These are phyloP conservation scores for Parmelia sp. DNA, from an alignment of 495 filamentous ascomycete species.

Conservation along the genomic window DNA sequence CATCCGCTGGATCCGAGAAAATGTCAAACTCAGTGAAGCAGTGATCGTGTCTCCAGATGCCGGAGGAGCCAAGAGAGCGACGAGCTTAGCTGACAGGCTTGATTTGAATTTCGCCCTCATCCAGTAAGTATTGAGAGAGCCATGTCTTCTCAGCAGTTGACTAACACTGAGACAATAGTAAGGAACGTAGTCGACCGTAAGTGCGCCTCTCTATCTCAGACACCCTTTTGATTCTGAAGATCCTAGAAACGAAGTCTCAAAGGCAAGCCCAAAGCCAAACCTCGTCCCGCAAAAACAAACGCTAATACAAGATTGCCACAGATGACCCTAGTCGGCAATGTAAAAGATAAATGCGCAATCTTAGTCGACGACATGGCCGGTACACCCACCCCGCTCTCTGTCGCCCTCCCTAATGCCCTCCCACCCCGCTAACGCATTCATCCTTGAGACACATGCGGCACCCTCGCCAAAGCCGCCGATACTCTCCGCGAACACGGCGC, in stretches of 20 bases:
- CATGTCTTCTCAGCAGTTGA: neutral
- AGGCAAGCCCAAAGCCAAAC: neutral
- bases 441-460: slow-evolving; percentile 76
- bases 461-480: slow-evolving; percentile 85
- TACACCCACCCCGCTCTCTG: slow-evolving; percentile 48
- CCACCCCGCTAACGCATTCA: slow-evolving; percentile 53
- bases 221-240: neutral
- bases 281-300: neutral
- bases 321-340: slow-evolving; percentile 77
- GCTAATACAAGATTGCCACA: slow-evolving; percentile 31
- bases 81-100: slow-evolving; percentile 37
- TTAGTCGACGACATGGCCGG: slow-evolving; percentile 67
- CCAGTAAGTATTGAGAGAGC: slow-evolving; percentile 43
- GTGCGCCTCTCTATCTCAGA: slow-evolving; percentile 50
- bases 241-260: slow-evolving; percentile 3
- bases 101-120: slow-evolving; percentile 96
- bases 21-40: slow-evolving; percentile 72
- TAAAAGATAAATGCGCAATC: slow-evolving; percentile 58
- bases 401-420: slow-evolving; percentile 53
- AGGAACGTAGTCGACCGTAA: slow-evolving; percentile 90
- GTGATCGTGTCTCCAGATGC: slow-evolving; percentile 97
- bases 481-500: slow-evolving; percentile 88
- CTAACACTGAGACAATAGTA: slow-evolving; percentile 31
- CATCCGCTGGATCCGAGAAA: slow-evolving; percentile 73
- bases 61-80: slow-evolving; percentile 89